Evolutionary conservation across 306 rosid species (phyloP), one percentile per base, ranked within the genome.

Genomic region (Biancaea sappan): DNA sequence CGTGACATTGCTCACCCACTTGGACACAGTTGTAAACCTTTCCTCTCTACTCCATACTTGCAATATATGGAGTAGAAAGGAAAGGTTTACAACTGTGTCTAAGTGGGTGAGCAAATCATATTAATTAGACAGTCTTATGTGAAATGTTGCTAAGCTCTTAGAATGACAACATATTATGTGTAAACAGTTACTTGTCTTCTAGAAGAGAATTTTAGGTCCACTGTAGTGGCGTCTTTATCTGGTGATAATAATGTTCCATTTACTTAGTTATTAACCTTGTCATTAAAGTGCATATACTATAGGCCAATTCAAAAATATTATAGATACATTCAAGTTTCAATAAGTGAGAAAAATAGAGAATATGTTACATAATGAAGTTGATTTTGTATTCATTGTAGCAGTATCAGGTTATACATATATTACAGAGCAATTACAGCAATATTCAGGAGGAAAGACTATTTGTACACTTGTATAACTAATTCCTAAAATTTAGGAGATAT

Each of bases 1-100:
- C 84, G 89, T 21, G 97, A 95, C 69, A 96, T 95, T 34, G 72
- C 88, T 66, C 74, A 95, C 79, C 99, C 99, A 3, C 96, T 95
- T 21, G 84, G 86, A 76, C 98, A 90, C 69, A 66, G 98, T 90
- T 83, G 88, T 95, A 9, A 87, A 88, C 84, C 91, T 97, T 51
- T 84, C 91, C 48, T 81, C 48, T 81, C 92, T 64, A 14, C 86
- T 46, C 68, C 91, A 37, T 82, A 84, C 77, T 86, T 86, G 84
- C 81, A 71, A 72, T 53, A 85, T 84, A 71, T 60, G 63, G 68
- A 46, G 86, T 14, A 64, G 92, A n/a, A n/a, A 81, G 48, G 91
- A 84, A 51, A 97, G 91, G 84, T 88, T 87, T 9, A 95, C 88
- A 83, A 90, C 98, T 66, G 69, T 90, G 98, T 76, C 86, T 85